Percentiles rank a stretch among this genome's conserved stretches.
Evolutionary conservation across 768 basidiomycete species (phyloP).

Genomic region (Lentinula edodes): DNA sequence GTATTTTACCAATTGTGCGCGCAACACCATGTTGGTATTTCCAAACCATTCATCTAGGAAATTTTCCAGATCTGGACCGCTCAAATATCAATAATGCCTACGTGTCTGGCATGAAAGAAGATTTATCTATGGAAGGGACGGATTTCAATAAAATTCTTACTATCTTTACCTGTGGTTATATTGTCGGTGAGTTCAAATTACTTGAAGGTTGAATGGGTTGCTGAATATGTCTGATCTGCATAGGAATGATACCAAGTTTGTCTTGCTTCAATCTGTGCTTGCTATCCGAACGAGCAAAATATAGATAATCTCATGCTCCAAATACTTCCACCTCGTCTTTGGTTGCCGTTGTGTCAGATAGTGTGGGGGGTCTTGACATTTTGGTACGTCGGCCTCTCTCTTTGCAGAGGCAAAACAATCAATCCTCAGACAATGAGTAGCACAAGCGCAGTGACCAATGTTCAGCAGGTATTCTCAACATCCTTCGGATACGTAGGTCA

Average conservation of each 20-base stretch:
- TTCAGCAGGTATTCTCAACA: slow-evolving; percentile 42
- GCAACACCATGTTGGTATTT: not conserved
- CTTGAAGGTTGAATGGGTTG: not conserved
- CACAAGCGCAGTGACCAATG: slow-evolving; percentile 48
- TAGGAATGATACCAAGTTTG: slow-evolving; percentile 64
- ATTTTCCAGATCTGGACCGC: slow-evolving; percentile 51
- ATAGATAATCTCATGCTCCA: slow-evolving; percentile 65
- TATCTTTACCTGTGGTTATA: slow-evolving; percentile 71
- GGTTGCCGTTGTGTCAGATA: slow-evolving; percentile 63
- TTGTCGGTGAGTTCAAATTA: slow-evolving; percentile 25
- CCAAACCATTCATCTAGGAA: not conserved
- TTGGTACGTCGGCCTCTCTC: slow-evolving; percentile 31
- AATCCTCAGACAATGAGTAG: slow-evolving; percentile 22
- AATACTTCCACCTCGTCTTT: slow-evolving; percentile 54
- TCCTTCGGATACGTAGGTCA: not conserved
- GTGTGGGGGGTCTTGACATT: slow-evolving; percentile 64
- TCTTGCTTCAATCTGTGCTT: not conserved
- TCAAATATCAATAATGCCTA: slow-evolving; percentile 71
- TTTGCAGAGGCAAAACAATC: not conserved
- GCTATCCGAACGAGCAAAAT: not conserved
- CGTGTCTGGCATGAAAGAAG: slow-evolving; percentile 77
- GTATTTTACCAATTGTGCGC: slow-evolving; percentile 64
- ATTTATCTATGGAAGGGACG: slow-evolving; percentile 57
- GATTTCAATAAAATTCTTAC: slow-evolving; percentile 68
- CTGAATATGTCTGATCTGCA: not conserved